Evolutionary conservation across 2,329 filamentous ascomycete genomes (phyloP).

Genomic region (Epichloe brachyelytri): DNA sequence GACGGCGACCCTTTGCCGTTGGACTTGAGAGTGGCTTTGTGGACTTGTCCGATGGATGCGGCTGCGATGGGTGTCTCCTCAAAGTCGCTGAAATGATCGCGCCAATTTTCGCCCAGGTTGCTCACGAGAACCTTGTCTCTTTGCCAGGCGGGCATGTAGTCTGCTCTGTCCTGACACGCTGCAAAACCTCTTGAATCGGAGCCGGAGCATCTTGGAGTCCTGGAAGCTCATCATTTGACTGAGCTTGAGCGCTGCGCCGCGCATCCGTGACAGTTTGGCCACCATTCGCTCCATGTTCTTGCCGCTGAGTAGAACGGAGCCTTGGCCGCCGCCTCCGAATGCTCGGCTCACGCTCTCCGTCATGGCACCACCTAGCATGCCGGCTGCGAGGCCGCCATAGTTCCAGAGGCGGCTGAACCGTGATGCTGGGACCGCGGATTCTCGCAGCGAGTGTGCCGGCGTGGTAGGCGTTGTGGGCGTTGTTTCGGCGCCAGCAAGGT

Average conservation of each 20-base stretch:
- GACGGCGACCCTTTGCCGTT: conserved; percentile 72
- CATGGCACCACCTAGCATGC: conserved; percentile 88
- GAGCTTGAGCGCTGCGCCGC: conserved; percentile 89
- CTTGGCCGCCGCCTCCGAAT: conserved; percentile 52
- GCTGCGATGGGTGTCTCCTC: conserved; percentile 88
- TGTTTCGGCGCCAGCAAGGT: conserved; percentile 9
- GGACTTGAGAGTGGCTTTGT: conserved; percentile 67
- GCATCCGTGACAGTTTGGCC: conserved; percentile 86
- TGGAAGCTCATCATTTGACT: conserved; percentile 99
- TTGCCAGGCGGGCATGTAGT: conserved; percentile 96
- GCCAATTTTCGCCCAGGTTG: conserved; percentile 77
- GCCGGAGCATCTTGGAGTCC: conserved; percentile 84
- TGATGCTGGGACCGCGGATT: conserved; percentile 83
- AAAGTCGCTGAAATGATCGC: conserved; percentile 69
- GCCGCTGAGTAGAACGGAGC: conserved; percentile 77
- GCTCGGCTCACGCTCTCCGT: conserved; percentile 72
- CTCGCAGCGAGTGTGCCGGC: conserved; percentile 55
- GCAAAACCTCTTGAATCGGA: conserved; percentile 77
- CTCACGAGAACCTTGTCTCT: conserved; percentile 67
- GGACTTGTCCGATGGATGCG: conserved; percentile 93
- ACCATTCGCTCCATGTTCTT: conserved; percentile 90
- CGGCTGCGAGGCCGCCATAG: conserved; percentile 82
- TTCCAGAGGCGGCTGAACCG: conserved; percentile 85
- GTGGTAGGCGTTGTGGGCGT: conserved; percentile 9
- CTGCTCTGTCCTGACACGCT: conserved; percentile 93